Evolutionary conservation across 202 grass and related monocot species (phyloP).

Genomic region (Brachypodium distachyon): DNA sequence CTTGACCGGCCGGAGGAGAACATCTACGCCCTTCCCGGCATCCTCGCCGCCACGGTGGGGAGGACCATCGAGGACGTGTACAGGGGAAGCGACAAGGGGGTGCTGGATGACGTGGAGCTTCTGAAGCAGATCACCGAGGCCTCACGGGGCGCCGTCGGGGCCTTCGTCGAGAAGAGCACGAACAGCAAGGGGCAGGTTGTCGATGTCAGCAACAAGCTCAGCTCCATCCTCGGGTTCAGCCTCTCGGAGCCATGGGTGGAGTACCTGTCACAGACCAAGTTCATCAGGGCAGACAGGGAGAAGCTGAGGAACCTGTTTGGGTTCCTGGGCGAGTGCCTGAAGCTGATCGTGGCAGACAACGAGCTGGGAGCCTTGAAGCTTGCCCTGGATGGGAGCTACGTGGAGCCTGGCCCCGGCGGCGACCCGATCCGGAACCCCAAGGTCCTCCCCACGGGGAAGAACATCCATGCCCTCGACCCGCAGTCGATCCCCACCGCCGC

Average conservation of each 20-base stretch:
- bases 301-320: constrained; percentile 73
- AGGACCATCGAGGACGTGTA: constrained; percentile 89
- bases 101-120: constrained; percentile 88
- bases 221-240: constrained; percentile 64
- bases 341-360: constrained; percentile 76
- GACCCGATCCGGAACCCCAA: constrained; percentile 95
- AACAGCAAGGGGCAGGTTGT: constrained; percentile 90
- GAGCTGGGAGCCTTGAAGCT: constrained; percentile 89
- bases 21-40: constrained; percentile 62
- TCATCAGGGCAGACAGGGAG: constrained; percentile 75
- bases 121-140: constrained; percentile 81
- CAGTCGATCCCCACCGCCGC: constrained; percentile 85
- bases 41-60: constrained; percentile 73
- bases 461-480: constrained; percentile 96
- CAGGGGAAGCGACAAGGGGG: constrained; percentile 82
- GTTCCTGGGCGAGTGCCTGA: constrained; percentile 84
- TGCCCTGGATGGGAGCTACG: constrained; percentile 89
- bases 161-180: constrained; percentile 77
- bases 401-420: constrained; percentile 84
- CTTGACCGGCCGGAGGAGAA: constrained; percentile 82
- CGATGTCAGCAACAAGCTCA: constrained; percentile 62
- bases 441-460: constrained; percentile 97
- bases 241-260: constrained; percentile 88
- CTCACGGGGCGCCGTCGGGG: constrained; percentile 62
- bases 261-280: constrained; percentile 77